Evolutionary conservation across 176 grass and related monocot genomes (phyloP), one percentile per base, ranked within the genome.

Genomic region (Hsuehochloa calcarea): DNA sequence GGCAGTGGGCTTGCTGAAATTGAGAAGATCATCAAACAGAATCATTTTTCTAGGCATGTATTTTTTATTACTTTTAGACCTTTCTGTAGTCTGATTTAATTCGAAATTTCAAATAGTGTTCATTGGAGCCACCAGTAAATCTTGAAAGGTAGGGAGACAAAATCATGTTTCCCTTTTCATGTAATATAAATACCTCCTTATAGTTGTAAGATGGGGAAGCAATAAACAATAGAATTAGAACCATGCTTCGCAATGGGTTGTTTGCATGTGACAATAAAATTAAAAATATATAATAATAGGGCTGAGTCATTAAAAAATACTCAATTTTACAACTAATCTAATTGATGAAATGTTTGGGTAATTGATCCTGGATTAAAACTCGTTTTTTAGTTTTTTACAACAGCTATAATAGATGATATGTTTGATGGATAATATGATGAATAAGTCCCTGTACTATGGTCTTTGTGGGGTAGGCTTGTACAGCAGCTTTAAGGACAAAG

Each of bases 11-110:
- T 94, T 75, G 68, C 68, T 88, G 87, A 92, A 80, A 76, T 94
- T 52, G 90, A 94, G 75, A 87, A 75, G 58, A 85, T 87, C 22
- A 78, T 94, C 67, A 92, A 80, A 54, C 84, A 88, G 84, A 92
- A 60, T 34, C 29, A 49, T 70, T 94, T 94, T 75, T 85, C 89
- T 19, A 90, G 92, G 92, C 41, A 92, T 44, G 85, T 88, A 83
- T 71, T 76, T 89, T 62, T 55, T 54, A 26, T 26, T 22, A 72
- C 61, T 65, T 41, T 69, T 79, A 75, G 59, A 85, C 19, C 12
- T 61, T 77, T 74, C 6, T 88, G 27, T 43, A 63, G 5, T 22
- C 20, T 66, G 38, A 37, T 47, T 70, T 78, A 50, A 61, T 81
- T 66, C 15, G 2, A 58, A 67, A 17, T 5, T 54, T 62, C 72